Evolutionary conservation across 306 rosid genomes (phyloP), one percentile per base, ranked within the genome.

Genomic region (Quercus engelmannii): DNA sequence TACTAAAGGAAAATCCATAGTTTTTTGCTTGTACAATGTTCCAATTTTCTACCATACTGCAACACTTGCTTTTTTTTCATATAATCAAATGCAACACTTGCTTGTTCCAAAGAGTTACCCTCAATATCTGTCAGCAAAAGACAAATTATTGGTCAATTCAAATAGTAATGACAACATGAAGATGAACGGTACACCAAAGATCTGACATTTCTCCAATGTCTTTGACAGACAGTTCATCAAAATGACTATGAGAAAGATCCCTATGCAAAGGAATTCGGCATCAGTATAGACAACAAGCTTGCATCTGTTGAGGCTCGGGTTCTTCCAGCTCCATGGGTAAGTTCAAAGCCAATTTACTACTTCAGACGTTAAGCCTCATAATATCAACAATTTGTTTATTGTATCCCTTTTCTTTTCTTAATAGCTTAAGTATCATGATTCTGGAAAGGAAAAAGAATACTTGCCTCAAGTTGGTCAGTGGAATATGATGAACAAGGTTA

Each of bases 281-380:
- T 85, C 74, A 78, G 64, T 72, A 73, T 85, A 64, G 88, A 85
- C 33, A 77, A 59, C 79, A 85, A 79, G 81, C 83, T 85, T 72
- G 68, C 88, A 25, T 73, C 83, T 9, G 86, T 82, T 56, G 88
- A 85, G 61, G 88, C 84, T 52, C 86, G 88, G 79, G 88, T 85
- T 82, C 86, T 85, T 69, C 88, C 88, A 33, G 86, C 88, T 75
- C 88, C 88, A 76, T 85, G 88, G 88, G 88, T 85, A 79, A 82
- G 6, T 9, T 33, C 64, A n/a, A 15, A 49, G 58, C 41, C 55
- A 57, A 72, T 49, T 80, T 15, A 67, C 20, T 35, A 3, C 79
- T 14, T 71, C 74, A 65, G 64, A 30, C 19, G 35, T 72, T 72
- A 43, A 20, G 43, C 65, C 75, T 72, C 46, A 19, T 63, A 1